These are phyloP conservation scores for Candida schatavii DNA, from an alignment of 805 yeast species.

Conservation along the genomic window DNA sequence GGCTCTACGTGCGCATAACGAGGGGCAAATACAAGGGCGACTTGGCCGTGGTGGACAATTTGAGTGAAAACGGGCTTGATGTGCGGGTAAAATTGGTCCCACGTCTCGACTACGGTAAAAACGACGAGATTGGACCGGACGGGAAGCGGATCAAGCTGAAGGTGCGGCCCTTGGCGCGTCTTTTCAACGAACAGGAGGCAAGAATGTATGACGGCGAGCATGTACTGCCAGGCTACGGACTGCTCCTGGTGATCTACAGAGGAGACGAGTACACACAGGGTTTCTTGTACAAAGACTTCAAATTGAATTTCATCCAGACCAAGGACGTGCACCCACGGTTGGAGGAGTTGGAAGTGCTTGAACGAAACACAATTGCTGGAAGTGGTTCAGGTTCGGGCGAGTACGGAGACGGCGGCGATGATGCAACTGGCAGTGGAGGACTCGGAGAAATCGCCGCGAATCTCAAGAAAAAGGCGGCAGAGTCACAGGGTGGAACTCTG, in stretches of 20 bases:
- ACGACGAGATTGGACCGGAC: constrained; percentile 46
- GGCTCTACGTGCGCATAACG: constrained; percentile 85
- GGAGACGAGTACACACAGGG: constrained; percentile 92
- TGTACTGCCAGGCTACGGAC: constrained; percentile 62
- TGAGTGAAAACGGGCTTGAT: constrained; percentile 92
- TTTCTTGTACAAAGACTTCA: constrained; percentile 80
- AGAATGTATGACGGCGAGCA: constrained; percentile 74
- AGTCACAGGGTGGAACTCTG: constrained; percentile 24
- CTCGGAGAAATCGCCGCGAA: constrained; percentile 82
- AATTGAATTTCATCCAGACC: constrained; percentile 75
- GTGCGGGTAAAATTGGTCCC: constrained; percentile 93
- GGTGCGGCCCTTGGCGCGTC: constrained; percentile 77
- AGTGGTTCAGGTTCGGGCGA: constrained; percentile 49
- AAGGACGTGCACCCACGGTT: constrained; percentile 81
- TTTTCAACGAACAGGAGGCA: constrained; percentile 89
- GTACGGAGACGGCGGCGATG: constrained; percentile 71
- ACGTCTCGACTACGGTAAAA: constrained; percentile 84
- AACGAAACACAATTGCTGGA: background rate
- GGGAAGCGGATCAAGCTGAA: constrained; percentile 52
- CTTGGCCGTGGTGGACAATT: constrained; percentile 86
- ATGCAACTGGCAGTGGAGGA: constrained; percentile 62
- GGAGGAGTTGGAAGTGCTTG: constrained; percentile 56
- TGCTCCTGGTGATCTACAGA: constrained; percentile 63
- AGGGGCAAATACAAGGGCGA: constrained; percentile 93
- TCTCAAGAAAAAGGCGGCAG: constrained; percentile 53